phyloP scores from a whole-genome alignment of 768 basidiomycete species.

The Pulveroboletus sp. region DNA sequence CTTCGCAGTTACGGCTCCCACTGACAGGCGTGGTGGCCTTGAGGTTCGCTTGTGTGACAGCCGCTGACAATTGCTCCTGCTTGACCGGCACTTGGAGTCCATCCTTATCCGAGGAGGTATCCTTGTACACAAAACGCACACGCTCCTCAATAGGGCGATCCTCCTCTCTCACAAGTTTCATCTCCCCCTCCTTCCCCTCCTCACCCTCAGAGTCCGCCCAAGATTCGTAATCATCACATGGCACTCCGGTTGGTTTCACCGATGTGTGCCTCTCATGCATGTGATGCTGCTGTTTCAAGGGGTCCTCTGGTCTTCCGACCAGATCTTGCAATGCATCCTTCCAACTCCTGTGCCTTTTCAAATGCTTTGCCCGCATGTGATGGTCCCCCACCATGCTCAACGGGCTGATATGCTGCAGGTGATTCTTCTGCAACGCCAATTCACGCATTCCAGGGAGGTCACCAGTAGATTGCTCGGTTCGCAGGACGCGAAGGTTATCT shows the following conservation, averaged over 20 bases:
- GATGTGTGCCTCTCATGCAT: constrained; percentile 28
- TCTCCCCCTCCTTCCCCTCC: constrained; percentile 44
- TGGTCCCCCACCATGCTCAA: constrained; percentile 85
- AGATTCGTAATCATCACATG: constrained; percentile 43
- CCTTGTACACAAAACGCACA: constrained; percentile 53
- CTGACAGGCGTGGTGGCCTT: constrained; percentile 38
- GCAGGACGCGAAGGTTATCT: constrained; percentile 74
- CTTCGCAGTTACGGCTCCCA: constrained; percentile 27
- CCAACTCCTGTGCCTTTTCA: constrained; percentile 56
- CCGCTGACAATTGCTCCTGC: constrained; percentile 47
- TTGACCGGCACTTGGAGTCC: constrained; percentile 34
- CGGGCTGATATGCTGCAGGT: constrained; percentile 84
- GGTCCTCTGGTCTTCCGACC: constrained; percentile 36
- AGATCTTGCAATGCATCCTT: constrained; percentile 52
- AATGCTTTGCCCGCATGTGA: constrained; percentile 32
- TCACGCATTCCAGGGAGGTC: constrained; percentile 70
- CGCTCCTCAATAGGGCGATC: constrained; percentile 74
- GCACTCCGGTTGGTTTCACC: constrained; percentile 19
- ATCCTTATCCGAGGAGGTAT: constrained; percentile 11
- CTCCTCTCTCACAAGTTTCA: constrained; percentile 50
- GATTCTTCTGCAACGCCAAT: constrained; percentile 76
- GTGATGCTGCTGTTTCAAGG: constrained; percentile 15
- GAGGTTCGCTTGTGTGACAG: constrained; percentile 46
- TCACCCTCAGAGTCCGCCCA: constrained; percentile 52
- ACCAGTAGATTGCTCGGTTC: constrained; percentile 82